A percentile compares a stretch with the other conserved stretches of the same genome.
Conservation (phyloP, 1,284 basidiomycete genomes). For the Sanguinoderma infundibulare region DNA sequence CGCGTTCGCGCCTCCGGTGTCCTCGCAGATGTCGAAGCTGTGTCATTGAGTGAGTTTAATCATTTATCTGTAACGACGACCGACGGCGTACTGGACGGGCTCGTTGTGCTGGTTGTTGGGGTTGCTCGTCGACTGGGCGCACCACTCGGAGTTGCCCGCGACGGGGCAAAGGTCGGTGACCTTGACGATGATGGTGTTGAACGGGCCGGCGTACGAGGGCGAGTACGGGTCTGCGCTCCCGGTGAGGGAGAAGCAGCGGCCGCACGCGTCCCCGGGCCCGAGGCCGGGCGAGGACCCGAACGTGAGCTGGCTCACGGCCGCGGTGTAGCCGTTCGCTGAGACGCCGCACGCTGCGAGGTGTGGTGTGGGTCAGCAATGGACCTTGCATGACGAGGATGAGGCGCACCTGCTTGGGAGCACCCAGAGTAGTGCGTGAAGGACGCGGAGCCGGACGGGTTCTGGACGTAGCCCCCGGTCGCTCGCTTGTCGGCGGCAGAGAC, state of each 20-base stretch:
- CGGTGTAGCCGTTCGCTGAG: slow-evolving; percentile 53
- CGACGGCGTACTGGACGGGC: slow-evolving; percentile 52
- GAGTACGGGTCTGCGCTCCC: slow-evolving; percentile 57
- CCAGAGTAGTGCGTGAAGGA: slow-evolving; percentile 62
- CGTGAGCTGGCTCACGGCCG: slow-evolving; percentile 58
- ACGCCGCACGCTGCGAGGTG: slow-evolving; percentile 52
- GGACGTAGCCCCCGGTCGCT: slow-evolving; percentile 55
- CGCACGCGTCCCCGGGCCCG: slow-evolving; percentile 63
- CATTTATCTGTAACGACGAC: too few relatives aligned
- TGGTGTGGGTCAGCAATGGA: background rate
- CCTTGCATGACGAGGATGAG: slow-evolving; percentile 1
- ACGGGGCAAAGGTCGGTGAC: slow-evolving; percentile 56
- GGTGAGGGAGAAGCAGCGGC: slow-evolving; percentile 59
- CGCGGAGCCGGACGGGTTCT: slow-evolving; percentile 51
- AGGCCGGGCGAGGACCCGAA: slow-evolving; percentile 54
- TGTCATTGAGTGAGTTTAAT: slow-evolving; percentile 2
- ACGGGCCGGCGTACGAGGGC: slow-evolving; percentile 53
- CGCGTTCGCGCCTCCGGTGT: slow-evolving; percentile 52
- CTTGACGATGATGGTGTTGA: slow-evolving; percentile 58
- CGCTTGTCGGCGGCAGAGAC: slow-evolving; percentile 26
- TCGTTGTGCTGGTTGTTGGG: slow-evolving; percentile 47
- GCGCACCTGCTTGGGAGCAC: slow-evolving; percentile 50
- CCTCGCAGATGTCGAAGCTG: slow-evolving; percentile 65
- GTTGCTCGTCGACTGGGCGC: slow-evolving; percentile 51
- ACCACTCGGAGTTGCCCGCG: slow-evolving; percentile 56